These are phyloP conservation scores for Aquilaria yunnanensis DNA, from an alignment of 345 rosid species.

Conservation along the genomic window DNA sequence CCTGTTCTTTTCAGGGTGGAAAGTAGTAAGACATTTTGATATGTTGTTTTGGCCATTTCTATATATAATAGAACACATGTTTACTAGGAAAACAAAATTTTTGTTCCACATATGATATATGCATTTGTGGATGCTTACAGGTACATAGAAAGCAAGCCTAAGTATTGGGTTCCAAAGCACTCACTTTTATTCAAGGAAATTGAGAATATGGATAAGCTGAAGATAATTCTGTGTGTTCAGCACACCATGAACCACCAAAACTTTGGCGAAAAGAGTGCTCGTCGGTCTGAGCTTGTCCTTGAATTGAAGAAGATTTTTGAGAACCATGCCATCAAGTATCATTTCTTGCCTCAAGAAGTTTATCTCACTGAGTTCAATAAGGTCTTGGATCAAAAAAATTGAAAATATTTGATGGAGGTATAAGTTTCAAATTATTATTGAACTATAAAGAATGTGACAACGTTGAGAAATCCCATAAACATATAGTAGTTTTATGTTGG, in stretches of 20 bases:
- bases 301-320: conserved; percentile 52
- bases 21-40: no score
- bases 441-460: no score
- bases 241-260: conserved; percentile 69
- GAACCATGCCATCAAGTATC: conserved; percentile 40
- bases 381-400: not conserved
- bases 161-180: conserved; percentile 50
- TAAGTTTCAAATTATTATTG: no score
- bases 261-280: conserved; percentile 36
- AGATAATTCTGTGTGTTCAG: conserved; percentile 29
- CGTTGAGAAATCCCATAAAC: no score
- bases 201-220: conserved; percentile 46
- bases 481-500: no score
- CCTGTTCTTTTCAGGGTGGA: no score
- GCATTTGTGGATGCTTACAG: conserved; percentile 18
- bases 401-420: no score
- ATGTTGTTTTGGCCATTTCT: no score
- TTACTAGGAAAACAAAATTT: not conserved
- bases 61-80: not conserved
- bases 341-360: conserved; percentile 48
- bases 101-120: not conserved
- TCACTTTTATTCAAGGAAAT: conserved; percentile 37
- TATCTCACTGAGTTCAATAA: conserved; percentile 30
- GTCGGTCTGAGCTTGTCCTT: conserved; percentile 41
- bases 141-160: conserved; percentile 54